Evolutionary conservation across 2,329 filamentous ascomycete genomes (phyloP), one percentile per base, ranked within the genome.

Genomic region (Pseudovirgaria hyperparasitica): DNA sequence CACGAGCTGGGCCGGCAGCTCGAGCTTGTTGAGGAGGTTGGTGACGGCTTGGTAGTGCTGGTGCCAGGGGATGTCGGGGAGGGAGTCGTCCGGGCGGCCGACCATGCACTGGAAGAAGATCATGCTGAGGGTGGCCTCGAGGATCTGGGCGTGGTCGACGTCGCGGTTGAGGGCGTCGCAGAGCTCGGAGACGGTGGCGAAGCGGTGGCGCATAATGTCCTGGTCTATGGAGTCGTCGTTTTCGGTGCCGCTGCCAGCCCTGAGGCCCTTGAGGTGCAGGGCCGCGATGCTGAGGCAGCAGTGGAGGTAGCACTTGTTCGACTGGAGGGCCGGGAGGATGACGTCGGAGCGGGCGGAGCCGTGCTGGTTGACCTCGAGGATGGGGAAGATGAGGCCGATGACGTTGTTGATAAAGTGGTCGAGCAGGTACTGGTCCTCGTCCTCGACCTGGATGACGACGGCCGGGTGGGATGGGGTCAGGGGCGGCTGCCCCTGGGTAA

Each of bases 21-120:
- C 76, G 18, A 96, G 75, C 57, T 82, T 86, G 50, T 80, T 72
- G 14, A 93, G 81, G 28, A 96, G 67, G 41, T 76, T 85, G 40
- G 80, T 78, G 12, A 79, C 87, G 4, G 86, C 86, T 52, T 92
- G 80, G 61, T 96, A 94, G 62, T 98, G 90, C 52, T 92, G 82
- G 60, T 87, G 82, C 90, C 90, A 98, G 13, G 86, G 76, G 42
- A 96, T 92, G 50, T 96, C 86, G 10, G 82, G 79, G 14, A 94
- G 72, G 24, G 70, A 70, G 48, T 94, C 84, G 42, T 90, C 79
- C 19, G 79, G 75, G 43, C 82, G 73, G 28, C 87, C 87, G 37
- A 96, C 87, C 15, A 82, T 78, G 58, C 81, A 90, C 50, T 93
- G 84, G 62, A 94, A 92, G 61, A 93, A 90, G 51, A 94, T 93